These are phyloP conservation scores for Magnaporthiopsis rhizophila DNA, from an alignment of 2,329 filamentous ascomycete genomes.

Conservation along the genomic window DNA sequence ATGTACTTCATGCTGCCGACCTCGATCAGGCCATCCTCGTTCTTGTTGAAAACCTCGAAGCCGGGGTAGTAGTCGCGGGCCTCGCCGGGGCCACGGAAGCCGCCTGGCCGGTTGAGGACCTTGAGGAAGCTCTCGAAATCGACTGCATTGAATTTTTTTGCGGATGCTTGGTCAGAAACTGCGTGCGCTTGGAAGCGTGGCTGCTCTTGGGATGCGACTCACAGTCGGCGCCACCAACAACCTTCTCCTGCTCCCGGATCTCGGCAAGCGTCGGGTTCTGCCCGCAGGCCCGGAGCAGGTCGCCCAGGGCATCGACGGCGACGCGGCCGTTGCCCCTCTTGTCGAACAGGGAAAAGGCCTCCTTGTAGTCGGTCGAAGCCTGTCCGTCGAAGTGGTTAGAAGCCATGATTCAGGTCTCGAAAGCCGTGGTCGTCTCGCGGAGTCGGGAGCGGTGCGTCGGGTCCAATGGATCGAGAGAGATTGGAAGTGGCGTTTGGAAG, in stretches of 20 bases:
- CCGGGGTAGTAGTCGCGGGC: conserved; percentile 97
- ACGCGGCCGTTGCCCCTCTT: conserved; percentile 97
- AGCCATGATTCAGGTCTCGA: conserved; percentile 28
- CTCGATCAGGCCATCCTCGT: conserved; percentile 95
- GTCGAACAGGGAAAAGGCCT: conserved; percentile 99
- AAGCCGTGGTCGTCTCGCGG: no score
- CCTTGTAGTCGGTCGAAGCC: conserved; percentile 97
- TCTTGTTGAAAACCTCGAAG: conserved; percentile 99
- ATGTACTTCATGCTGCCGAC: conserved; percentile 98
- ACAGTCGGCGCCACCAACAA: conserved; percentile 80
- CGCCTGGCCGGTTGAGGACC: conserved; percentile 92
- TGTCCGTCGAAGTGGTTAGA: conserved; percentile 48
- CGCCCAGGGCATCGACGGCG: conserved; percentile 75
- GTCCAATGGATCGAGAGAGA: neutral
- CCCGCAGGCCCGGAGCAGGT: conserved; percentile 90
- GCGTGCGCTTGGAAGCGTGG: no score
- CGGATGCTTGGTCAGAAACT: neutral
- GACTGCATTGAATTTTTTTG: conserved; percentile 44
- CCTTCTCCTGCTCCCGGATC: conserved; percentile 87
- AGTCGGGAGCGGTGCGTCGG: conserved; percentile 1
- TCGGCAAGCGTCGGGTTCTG: conserved; percentile 95
- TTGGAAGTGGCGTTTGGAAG: neutral
- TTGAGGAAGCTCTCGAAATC: conserved; percentile 97
- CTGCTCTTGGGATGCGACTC: conserved; percentile 34
- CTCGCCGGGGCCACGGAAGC: conserved; percentile 96